Evolutionary conservation across 2,329 filamentous ascomycete genomes (phyloP).

Genomic region (Aspergillus amoenus): DNA sequence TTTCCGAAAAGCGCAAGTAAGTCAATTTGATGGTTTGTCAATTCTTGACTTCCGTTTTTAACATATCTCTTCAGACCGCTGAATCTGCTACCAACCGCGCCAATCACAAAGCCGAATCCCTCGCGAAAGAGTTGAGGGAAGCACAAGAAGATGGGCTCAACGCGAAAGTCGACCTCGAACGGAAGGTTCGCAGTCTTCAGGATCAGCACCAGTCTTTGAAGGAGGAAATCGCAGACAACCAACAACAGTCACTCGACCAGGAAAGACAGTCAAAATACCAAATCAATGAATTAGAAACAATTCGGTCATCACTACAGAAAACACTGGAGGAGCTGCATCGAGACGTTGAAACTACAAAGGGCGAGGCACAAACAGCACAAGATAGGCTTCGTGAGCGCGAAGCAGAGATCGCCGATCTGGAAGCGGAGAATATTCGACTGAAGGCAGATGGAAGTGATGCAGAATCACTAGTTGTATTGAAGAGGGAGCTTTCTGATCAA

Average conservation of each 20-base stretch:
- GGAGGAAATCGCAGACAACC: constrained; percentile 81
- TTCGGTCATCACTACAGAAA: constrained; percentile 58
- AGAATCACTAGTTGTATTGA: constrained; percentile 81
- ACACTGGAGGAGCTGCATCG: constrained; percentile 52
- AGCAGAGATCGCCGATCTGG: constrained; percentile 68
- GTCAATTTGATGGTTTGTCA: not conserved
- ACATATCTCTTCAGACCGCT: constrained; percentile 40
- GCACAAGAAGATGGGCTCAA: constrained; percentile 54
- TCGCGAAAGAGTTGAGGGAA: constrained; percentile 57
- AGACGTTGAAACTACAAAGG: constrained; percentile 56
- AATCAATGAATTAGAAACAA: constrained; percentile 60
- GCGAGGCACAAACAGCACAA: constrained; percentile 62
- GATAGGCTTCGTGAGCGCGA: constrained; percentile 69
- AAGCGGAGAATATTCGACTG: constrained; percentile 77
- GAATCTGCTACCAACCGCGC: constrained; percentile 54
- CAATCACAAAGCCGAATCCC: constrained; percentile 54
- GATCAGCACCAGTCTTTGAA: constrained; percentile 72
- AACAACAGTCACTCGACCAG: constrained; percentile 69
- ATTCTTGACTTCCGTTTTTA: not conserved
- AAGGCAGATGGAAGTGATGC: constrained; percentile 85
- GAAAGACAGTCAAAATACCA: constrained; percentile 64
- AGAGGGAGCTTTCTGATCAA: constrained; percentile 85
- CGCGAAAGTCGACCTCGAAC: constrained; percentile 56
- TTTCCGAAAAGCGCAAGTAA: constrained; percentile 64
- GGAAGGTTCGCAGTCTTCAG: constrained; percentile 55